Conservation (phyloP, 2,329 filamentous ascomycete species). For the Fusarium sp. region DNA sequence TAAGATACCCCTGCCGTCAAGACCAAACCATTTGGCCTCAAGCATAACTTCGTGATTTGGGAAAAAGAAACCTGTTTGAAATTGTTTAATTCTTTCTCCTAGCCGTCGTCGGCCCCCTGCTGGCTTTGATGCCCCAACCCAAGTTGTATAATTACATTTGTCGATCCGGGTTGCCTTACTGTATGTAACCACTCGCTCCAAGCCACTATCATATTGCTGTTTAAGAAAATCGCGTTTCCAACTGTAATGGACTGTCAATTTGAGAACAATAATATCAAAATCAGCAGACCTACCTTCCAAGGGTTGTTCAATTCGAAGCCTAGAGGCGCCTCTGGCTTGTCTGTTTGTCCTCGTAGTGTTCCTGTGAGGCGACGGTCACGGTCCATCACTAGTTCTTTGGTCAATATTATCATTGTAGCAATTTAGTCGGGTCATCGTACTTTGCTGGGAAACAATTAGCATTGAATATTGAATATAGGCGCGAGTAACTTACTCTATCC, state of each 20-base stretch:
- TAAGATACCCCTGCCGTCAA: conserved; percentile 20
- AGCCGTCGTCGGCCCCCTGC: conserved; percentile 8
- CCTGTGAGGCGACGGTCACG: conserved; percentile 73
- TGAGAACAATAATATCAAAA: not conserved
- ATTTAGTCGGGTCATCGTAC: conserved; percentile 53
- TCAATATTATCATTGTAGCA: conserved; percentile 6
- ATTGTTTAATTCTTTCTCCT: conserved; percentile 36
- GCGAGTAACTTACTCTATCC: conserved; percentile 65
- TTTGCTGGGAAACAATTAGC: conserved; percentile 63
- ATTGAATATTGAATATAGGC: conserved; percentile 1
- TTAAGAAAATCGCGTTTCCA: conserved; percentile 67
- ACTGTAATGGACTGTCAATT: conserved; percentile 51
- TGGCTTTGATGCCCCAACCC: conserved; percentile 14
- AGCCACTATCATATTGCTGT: conserved; percentile 6
- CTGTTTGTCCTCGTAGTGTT: conserved; percentile 68
- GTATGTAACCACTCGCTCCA: conserved; percentile 25
- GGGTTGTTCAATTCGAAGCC: conserved; percentile 74
- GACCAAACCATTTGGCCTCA: not conserved
- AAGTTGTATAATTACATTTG: conserved; percentile 43
- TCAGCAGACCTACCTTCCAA: conserved; percentile 67
- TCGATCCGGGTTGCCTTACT: conserved; percentile 20
- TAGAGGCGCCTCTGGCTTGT: conserved; percentile 65
- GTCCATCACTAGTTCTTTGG: conserved; percentile 68
- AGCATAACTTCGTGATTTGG: not conserved
- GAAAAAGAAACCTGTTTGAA: not conserved